Base-by-base conservation (phyloP, 176 grass and related monocot genomes). In the Leersia perrieri region DNA sequence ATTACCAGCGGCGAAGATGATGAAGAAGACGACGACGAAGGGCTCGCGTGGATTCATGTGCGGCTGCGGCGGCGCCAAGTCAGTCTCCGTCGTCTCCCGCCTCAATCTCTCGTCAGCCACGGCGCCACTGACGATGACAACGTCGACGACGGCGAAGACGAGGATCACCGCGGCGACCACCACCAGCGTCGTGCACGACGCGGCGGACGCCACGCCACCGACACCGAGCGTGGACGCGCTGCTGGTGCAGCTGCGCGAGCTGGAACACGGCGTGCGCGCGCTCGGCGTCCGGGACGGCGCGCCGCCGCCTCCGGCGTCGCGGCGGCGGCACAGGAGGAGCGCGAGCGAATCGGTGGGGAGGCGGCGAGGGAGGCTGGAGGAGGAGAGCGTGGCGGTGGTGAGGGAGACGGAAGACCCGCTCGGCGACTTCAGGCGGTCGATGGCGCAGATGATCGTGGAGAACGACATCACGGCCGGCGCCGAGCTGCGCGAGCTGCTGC, bases 401-500 rank as follows among this genome's bases (percentile, higher is more conserved):
- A 95, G 82, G 73, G 92, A 93, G 73, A 86, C 96, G 8, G 80
- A 26, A 11, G 92, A 99, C 66, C 96, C 96, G 13, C 67, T 95
- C n/a, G 80, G 79, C 10, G 96, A 99, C 25, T 99, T 99, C 88
- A 87, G 90, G 85, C 49, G 73, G 84, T 99, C 96, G 30, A 99
- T 99, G 96, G 84, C 66, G 71, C 92, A 95, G 71, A 99, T 99
- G 96, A 79, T 99, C 71, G 89, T 91, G 45, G 87, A 93, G 84
- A 93, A 99, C 45, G 88, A 92, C 26, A 95, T 99, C 85, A 84
- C 85, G 35, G 86, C 82, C 72, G 80, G 39, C 57, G 87, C 75
- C 20, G 90, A 99, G 72, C 82, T 99, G 23, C 74, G 82, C 11
- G 84, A 84, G 85, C 88, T 99, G 33, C 90, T 99, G 20, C 78